Evolutionary conservation across 257 asterid genomes (phyloP), one percentile per base, ranked within the genome.

Genomic region (Capsicum chinense): DNA sequence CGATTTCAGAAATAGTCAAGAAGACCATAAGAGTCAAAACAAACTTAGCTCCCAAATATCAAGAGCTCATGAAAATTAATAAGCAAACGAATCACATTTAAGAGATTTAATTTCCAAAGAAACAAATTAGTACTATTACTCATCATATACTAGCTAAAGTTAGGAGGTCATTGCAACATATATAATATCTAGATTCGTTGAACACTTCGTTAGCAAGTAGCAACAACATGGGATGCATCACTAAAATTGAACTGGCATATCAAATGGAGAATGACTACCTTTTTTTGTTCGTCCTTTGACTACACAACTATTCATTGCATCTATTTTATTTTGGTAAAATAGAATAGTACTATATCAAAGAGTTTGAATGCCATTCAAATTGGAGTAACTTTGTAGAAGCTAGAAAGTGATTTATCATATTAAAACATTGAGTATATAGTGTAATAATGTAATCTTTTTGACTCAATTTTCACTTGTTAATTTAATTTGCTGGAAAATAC

Each of bases 261-360:
- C 81, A 78, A 78, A 64, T 78, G 81, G 81, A 78, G 50, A 78
- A 78, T 78, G 82, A 78, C 64, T 15, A 54, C 64, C 47, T 26
- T 54, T 76, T 54, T 76, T 26, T 54, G 54, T 78, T 78, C 56
- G 8, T 69, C 82, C 21, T 78, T 78, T 78, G 82, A 78, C 82
- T 78, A 26, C 26, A 21, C 70, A 54, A 26, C 64, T 14, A 78
- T 54, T 14, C 64, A 54, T 9, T 78, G 82, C 42, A 69, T 69
- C 56, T 16, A 37, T 68, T 13, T 33, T 54, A 21, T 26, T 78
- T 54, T 21, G 37, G 60, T 74, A 73, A 48, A 74, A 6, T 47
- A 74, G 64, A 78, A 50, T 71, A 54, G 35, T 19, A 26, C 33
- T 26, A 14, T 35, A 4, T 21, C 2, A 16, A 54, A 26, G 64